A percentile compares a stretch with the other conserved stretches of the same genome.
phyloP scores from a whole-genome alignment of 768 basidiomycete species.

The Sarcomyxa edulis region DNA sequence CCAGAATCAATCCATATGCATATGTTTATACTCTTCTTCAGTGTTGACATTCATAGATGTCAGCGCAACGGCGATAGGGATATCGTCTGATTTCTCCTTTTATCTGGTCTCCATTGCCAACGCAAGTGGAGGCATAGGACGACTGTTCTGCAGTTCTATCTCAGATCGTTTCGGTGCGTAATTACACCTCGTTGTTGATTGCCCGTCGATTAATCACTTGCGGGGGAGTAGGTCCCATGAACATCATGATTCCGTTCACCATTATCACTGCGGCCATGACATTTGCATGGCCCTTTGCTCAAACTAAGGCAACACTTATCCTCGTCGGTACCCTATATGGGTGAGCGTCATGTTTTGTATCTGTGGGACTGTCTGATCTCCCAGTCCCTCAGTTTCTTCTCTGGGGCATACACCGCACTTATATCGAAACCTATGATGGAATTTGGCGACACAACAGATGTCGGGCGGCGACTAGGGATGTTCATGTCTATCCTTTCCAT shows the following conservation, averaged over 20 bases:
- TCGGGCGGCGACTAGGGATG: slow-evolving; percentile 54
- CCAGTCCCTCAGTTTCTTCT: slow-evolving; percentile 2
- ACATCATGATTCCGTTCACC: slow-evolving; percentile 63
- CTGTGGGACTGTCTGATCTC: neutral
- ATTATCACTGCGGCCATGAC: slow-evolving; percentile 51
- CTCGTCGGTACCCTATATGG: slow-evolving; percentile 60
- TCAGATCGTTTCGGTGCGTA: slow-evolving; percentile 50
- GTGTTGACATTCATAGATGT: slow-evolving; percentile 67
- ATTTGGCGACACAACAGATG: slow-evolving; percentile 47
- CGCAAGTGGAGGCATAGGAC: slow-evolving; percentile 56
- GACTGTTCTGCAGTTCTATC: slow-evolving; percentile 46
- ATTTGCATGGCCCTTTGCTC: slow-evolving; percentile 66
- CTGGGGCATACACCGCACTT: slow-evolving; percentile 5
- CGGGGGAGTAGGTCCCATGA: slow-evolving; percentile 49
- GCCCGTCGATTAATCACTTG: neutral
- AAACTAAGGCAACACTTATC: slow-evolving; percentile 37
- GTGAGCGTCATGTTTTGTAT: slow-evolving; percentile 25
- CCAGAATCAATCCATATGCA: slow-evolving; percentile 21
- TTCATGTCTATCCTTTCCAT: slow-evolving; percentile 45
- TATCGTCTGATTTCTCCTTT: slow-evolving; percentile 46
- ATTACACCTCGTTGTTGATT: slow-evolving; percentile 1
- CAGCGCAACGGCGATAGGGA: slow-evolving; percentile 45
- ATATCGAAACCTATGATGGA: slow-evolving; percentile 10
- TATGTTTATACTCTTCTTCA: slow-evolving; percentile 24
- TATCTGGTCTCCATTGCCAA: slow-evolving; percentile 70